Base-by-base conservation (phyloP, 225 moss, liverwort and hornwort genomes). In the Anthoceros angustus region DNA sequence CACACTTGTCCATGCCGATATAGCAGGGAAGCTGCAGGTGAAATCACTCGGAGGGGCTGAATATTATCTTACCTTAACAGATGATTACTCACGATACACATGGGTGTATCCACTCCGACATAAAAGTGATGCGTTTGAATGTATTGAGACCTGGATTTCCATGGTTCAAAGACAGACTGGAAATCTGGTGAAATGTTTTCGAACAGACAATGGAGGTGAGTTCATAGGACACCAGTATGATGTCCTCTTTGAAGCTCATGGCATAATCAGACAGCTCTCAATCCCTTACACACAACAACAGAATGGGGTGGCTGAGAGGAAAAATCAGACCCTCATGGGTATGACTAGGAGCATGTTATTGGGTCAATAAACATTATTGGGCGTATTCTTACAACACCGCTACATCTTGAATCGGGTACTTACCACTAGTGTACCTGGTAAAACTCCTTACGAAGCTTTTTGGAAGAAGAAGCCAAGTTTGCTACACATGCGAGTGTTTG, bases 401-500 rank as follows among this genome's bases (percentile, higher is more conserved):
- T 32, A 32, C 32, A 32, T 32, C 32, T 32, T 32, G 32, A 32
- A 32, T 32, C 32, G 32, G 32, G 32, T 32, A 32, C 32, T 32
- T 32, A 32, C 32, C 32, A n/a, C n/a, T n/a, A n/a, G n/a, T n/a
- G n/a, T n/a, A n/a, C n/a, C n/a, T n/a, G n/a, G 32, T 32, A 32
- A 32, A 32, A 32, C 32, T 32, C 32, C 32, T 32, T 32, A 32
- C 32, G 32, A 32, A 32, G 32, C 32, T 32, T 32, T 32, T 32
- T 32, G 32, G 32, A 32, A 32, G 32, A 32, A 32, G 32, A 32
- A 32, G 32, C 32, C 32, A 4, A 32, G 46, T 18, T 48, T 48
- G 46, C 46, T 48, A 48, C 46, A 48, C 46, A 48, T 48, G 46
- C 12, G 46, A 18, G 46, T 48, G 46, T 48, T 48, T 48, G 46